Percentiles rank a stretch among this genome's conserved stretches.
These are phyloP conservation scores for Thuidium tamariscinum DNA, from an alignment of 225 moss, liverwort and hornwort genomes.

Conservation along the genomic window DNA sequence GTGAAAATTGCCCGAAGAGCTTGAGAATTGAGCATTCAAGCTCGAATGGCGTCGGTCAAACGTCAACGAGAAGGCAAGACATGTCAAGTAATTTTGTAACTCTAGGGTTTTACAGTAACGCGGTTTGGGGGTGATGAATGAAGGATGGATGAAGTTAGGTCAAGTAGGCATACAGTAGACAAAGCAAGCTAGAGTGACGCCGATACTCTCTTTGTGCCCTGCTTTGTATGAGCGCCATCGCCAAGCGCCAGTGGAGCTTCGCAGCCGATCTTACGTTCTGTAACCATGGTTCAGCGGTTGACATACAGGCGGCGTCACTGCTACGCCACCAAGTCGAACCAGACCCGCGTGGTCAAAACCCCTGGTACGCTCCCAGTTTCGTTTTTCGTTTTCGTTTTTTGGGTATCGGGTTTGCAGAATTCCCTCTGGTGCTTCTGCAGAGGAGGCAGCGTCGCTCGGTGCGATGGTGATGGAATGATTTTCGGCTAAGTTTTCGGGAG, in stretches of 20 bases:
- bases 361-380: conserved; percentile 4
- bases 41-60: neutral
- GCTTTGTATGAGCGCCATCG: neutral
- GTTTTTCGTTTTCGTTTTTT: neutral
- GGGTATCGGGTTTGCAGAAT: neutral
- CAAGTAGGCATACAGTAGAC: neutral
- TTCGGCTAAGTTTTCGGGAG: neutral
- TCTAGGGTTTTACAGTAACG: neutral
- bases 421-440: neutral
- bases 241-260: neutral
- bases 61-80: neutral
- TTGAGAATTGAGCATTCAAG: no score
- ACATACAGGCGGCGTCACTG: conserved; percentile 11
- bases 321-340: conserved; percentile 27
- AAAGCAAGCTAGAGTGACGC: neutral
- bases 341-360: conserved; percentile 50
- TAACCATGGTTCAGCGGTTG: conserved; percentile 3
- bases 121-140: neutral
- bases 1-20: neutral
- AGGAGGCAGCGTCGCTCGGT: neutral
- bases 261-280: neutral
- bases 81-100: neutral
- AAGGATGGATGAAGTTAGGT: neutral
- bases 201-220: neutral
- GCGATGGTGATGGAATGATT: neutral